Percentiles rank a stretch among this genome's conserved stretches.
Conservation (phyloP, 164 flowering plant genomes). For the Magnolia officinalis region DNA sequence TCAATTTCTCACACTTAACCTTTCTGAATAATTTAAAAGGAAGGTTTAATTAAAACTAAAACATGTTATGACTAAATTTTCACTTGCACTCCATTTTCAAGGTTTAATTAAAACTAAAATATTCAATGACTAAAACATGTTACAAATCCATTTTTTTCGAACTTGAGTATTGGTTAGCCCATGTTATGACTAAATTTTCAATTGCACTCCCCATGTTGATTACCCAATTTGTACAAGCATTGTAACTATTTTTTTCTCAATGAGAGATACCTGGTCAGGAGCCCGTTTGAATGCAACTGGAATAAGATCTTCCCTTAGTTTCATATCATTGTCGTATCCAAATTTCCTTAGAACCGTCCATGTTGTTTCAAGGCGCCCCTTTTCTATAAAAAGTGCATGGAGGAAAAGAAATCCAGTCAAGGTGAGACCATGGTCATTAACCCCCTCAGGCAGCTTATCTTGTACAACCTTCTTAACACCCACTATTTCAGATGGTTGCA, state of each 20-base stretch:
- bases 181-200: background rate
- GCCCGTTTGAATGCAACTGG: slow-evolving; percentile 55
- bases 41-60: too few species aligned
- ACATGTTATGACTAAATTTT: background rate
- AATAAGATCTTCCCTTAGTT: slow-evolving; percentile 66
- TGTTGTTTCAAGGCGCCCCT: slow-evolving; percentile 96
- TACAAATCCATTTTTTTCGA: background rate
- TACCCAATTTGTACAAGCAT: background rate
- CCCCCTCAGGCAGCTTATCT: slow-evolving; percentile 89
- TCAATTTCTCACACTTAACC: background rate
- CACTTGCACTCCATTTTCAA: background rate
- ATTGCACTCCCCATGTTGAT: background rate
- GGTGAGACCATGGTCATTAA: slow-evolving; percentile 82
- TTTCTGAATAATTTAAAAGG: background rate
- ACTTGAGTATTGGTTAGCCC: background rate
- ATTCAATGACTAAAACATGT: background rate
- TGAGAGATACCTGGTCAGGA: slow-evolving; percentile 75
- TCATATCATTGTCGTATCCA: slow-evolving; percentile 89
- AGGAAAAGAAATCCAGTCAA: slow-evolving; percentile 91
- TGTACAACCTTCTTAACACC: slow-evolving; percentile 94
- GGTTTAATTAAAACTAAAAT: too few species aligned
- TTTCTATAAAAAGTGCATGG: slow-evolving; percentile 94
- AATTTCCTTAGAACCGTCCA: slow-evolving; percentile 98
- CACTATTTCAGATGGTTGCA: slow-evolving; percentile 85
- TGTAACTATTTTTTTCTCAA: background rate